phyloP scores from a whole-genome alignment of 129 eudicot genomes.

The Flaveria bidentis region DNA sequence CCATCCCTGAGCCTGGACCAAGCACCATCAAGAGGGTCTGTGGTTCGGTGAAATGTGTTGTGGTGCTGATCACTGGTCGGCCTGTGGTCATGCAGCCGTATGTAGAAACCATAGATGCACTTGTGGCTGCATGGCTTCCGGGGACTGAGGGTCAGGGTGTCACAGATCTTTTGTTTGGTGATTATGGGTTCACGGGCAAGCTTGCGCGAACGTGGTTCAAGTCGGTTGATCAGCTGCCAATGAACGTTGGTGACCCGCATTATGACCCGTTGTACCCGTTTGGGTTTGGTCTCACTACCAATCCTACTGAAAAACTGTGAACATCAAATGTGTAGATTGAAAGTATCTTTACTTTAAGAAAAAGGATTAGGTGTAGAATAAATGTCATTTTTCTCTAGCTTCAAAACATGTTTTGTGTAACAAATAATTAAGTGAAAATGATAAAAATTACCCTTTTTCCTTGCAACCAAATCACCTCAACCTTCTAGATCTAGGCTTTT shows the following conservation, averaged over 20 bases:
- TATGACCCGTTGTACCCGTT: slow-evolving; percentile 63
- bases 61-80: slow-evolving; percentile 59
- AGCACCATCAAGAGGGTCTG: slow-evolving; percentile 51
- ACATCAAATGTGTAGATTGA: neutral
- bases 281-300: slow-evolving; percentile 64
- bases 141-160: slow-evolving; percentile 69
- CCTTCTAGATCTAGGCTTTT: no score
- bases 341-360: neutral
- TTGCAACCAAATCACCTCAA: no score
- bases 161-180: slow-evolving; percentile 53
- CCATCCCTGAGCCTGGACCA: slow-evolving; percentile 56
- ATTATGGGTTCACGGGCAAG: slow-evolving; percentile 39
- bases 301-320: slow-evolving; percentile 21
- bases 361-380: neutral
- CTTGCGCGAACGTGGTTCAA: slow-evolving; percentile 74
- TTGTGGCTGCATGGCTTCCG: slow-evolving; percentile 80
- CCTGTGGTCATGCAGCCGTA: slow-evolving; percentile 51
- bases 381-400: slow-evolving; percentile 17
- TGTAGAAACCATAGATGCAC: slow-evolving; percentile 49
- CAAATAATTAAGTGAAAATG: neutral
- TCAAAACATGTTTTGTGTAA: neutral
- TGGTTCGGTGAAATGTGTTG: slow-evolving; percentile 47
- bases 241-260: slow-evolving; percentile 42
- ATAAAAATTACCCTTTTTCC: neutral
- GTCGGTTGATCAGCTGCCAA: slow-evolving; percentile 58